These are phyloP conservation scores for Marasmius sp. DNA, from an alignment of 1,284 basidiomycete species.

Conservation along the genomic window DNA sequence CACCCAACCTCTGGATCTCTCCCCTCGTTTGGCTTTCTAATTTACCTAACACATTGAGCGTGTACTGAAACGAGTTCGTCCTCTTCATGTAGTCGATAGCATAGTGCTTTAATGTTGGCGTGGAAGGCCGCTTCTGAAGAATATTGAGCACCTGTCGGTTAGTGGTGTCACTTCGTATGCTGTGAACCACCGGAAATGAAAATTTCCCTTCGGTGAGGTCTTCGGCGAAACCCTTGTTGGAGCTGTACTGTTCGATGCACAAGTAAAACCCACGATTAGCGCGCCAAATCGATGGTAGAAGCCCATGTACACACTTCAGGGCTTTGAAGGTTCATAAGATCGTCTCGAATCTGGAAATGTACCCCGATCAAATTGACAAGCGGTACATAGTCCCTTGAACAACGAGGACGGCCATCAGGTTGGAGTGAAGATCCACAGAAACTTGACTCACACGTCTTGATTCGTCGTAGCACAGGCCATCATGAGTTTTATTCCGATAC, in stretches of 20 bases:
- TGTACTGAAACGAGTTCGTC: constrained; percentile 74
- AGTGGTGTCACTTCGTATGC: constrained; percentile 70
- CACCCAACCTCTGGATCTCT: constrained; percentile 51
- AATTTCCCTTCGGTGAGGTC: constrained; percentile 97
- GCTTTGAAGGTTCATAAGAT: constrained; percentile 94
- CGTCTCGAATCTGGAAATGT: constrained; percentile 95
- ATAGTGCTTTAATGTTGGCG: constrained; percentile 76
- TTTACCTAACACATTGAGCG: constrained; percentile 50
- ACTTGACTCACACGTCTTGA: constrained; percentile 49
- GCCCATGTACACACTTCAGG: constrained; percentile 53
- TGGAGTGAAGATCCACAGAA: not conserved
- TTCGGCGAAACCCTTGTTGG: constrained; percentile 93
- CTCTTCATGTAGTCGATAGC: constrained; percentile 75
- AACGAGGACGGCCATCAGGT: not conserved
- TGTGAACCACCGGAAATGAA: constrained; percentile 91
- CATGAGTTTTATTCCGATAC: constrained; percentile 94
- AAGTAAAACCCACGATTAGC: not conserved
- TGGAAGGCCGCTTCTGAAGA: constrained; percentile 84
- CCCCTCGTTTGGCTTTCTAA: constrained; percentile 46
- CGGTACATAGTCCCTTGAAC: constrained; percentile 80
- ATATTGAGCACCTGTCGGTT: constrained; percentile 80
- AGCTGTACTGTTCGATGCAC: constrained; percentile 62
- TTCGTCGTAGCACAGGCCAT: constrained; percentile 81
- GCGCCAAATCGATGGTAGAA: not conserved
- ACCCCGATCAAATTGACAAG: constrained; percentile 93